A percentile compares a stretch with the other conserved stretches of the same genome.
These are phyloP conservation scores for Mortierella claussenii DNA, from an alignment of 192 early-diverging fungal genomes.

Conservation along the genomic window DNA sequence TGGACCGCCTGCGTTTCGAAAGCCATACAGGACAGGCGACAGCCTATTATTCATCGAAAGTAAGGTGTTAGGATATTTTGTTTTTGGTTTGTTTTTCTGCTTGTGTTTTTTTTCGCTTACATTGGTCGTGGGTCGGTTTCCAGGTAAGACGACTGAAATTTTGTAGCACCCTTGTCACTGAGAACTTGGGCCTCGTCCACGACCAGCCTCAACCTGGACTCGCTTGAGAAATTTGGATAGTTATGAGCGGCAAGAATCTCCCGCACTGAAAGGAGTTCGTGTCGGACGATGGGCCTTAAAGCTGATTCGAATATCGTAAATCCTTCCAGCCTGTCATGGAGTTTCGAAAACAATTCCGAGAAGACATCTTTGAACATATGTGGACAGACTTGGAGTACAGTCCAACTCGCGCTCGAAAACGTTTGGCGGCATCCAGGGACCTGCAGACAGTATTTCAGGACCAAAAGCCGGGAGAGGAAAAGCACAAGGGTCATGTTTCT, in stretches of 20 bases:
- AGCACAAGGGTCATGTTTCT: conserved; percentile 32
- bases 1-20: conserved; percentile 7
- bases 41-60: too few species aligned
- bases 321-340: conserved; percentile 8
- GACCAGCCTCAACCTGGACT: conserved; percentile 2
- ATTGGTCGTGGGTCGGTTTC: conserved; percentile 13
- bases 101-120: too few species aligned
- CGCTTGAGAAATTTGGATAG: conserved; percentile 5
- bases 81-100: too few species aligned
- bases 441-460: conserved; percentile 26
- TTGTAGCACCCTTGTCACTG: neutral
- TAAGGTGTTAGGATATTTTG: too few species aligned
- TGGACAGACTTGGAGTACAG: conserved; percentile 36
- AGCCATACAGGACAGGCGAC: conserved; percentile 10
- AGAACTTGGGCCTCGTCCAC: conserved; percentile 10
- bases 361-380: conserved; percentile 23
- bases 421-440: conserved; percentile 16
- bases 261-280: conserved; percentile 12
- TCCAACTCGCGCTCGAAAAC: conserved; percentile 32
- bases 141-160: conserved; percentile 8
- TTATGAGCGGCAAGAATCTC: neutral
- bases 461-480: conserved; percentile 22
- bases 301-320: neutral
- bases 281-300: conserved; percentile 4
- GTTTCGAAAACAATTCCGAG: neutral